Evolutionary conservation across 192 early-diverging fungal genomes (phyloP).

Genomic region (Kickxella alabastrina): DNA sequence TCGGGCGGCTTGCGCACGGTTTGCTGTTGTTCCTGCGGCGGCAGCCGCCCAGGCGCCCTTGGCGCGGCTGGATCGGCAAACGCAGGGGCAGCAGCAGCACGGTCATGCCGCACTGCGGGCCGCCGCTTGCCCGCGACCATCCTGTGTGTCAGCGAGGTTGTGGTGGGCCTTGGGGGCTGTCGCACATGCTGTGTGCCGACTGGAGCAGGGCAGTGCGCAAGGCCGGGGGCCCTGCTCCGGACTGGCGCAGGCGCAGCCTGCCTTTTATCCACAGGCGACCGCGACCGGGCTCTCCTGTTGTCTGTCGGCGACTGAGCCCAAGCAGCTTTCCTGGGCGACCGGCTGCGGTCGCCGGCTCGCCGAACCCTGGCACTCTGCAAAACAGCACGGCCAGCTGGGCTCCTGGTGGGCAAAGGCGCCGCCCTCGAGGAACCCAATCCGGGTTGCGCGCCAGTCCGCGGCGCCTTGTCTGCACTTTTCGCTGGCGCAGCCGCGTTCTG

Average conservation of each 20-base stretch:
- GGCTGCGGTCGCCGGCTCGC: background rate
- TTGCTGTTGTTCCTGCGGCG: conserved; percentile 1
- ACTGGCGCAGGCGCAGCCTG: too few relatives aligned
- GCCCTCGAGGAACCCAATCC: too few relatives aligned
- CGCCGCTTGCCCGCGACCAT: too few relatives aligned
- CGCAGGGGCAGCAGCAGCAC: background rate
- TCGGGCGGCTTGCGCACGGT: conserved; percentile 15
- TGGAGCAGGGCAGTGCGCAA: too few relatives aligned
- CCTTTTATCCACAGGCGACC: too few relatives aligned
- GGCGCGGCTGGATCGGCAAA: background rate
- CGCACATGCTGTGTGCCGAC: too few relatives aligned
- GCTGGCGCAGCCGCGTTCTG: conserved; percentile 3
- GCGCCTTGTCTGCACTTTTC: background rate
- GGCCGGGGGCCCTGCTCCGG: too few relatives aligned
- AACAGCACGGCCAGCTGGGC: background rate
- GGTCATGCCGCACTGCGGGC: too few relatives aligned
- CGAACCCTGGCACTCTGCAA: background rate
- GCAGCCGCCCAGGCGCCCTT: background rate
- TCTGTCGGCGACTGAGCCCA: background rate
- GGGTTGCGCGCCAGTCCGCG: too few relatives aligned
- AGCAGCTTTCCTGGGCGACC: background rate
- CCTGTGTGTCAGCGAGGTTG: too few relatives aligned
- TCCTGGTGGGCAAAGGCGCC: too few relatives aligned
- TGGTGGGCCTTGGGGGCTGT: too few relatives aligned
- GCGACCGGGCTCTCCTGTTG: background rate